Evolutionary conservation across 371 early-diverging fungal species (phyloP).

Genomic region (Actinomortierella wolfii): DNA sequence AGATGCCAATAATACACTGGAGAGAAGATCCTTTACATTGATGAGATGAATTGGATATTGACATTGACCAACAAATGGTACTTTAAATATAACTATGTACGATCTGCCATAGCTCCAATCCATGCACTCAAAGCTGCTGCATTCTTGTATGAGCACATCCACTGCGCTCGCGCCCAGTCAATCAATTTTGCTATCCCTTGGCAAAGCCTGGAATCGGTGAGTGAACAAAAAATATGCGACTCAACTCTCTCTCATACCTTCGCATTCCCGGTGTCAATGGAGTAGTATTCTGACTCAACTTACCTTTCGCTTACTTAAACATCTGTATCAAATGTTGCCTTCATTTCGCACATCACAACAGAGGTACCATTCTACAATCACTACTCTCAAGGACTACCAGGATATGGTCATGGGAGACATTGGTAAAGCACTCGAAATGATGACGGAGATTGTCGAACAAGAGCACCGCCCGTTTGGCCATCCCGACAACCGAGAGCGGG

Average conservation of each 20-base stretch:
- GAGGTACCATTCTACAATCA: background rate
- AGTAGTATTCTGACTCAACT: too few species aligned
- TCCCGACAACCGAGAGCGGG: slow-evolving; percentile 26
- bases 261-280: background rate
- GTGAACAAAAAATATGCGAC: slow-evolving; percentile 3
- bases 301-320: background rate
- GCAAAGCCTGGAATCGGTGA: slow-evolving; percentile 12
- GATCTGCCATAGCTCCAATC: slow-evolving; percentile 23
- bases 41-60: too few species aligned
- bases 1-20: too few species aligned
- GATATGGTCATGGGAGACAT: slow-evolving; percentile 36
- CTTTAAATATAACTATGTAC: too few species aligned
- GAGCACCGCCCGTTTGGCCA: slow-evolving; percentile 28
- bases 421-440: slow-evolving; percentile 28
- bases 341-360: background rate
- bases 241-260: background rate
- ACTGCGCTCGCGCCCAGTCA: slow-evolving; percentile 19
- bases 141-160: slow-evolving; percentile 22
- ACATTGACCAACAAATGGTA: too few species aligned
- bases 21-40: too few species aligned
- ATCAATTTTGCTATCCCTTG: slow-evolving; percentile 22
- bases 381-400: slow-evolving; percentile 26
- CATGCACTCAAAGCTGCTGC: slow-evolving; percentile 30
- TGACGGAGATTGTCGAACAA: slow-evolving; percentile 42
- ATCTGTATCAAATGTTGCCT: background rate